Base-by-base conservation (phyloP, 192 early-diverging fungal genomes). In the Coemansia pectinata region DNA sequence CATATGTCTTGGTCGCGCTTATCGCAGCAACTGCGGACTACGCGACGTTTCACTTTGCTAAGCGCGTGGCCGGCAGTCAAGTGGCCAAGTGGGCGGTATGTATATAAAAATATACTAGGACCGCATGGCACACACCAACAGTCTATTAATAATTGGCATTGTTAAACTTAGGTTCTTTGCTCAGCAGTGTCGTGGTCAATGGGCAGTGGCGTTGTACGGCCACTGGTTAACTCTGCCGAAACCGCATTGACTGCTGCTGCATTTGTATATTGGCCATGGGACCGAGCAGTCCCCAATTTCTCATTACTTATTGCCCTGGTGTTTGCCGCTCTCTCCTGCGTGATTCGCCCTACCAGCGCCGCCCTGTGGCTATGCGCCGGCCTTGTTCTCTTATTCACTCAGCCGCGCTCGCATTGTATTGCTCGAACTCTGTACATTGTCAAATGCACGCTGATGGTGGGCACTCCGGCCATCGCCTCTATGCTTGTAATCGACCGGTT, bases 331-430 rank as follows among this genome's bases (percentile, higher is more conserved):
- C 41, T 92, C 6, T 87, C 89, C 0, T 98, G 97, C 74, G 84
- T 98, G 33, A 72, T 96, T 42, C 86, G 97, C 31, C 96, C 96
- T 4, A 99, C 97, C 9, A 95, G 91, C 63, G 95, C 84, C 4
- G 72, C 94, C 4, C 69, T 96, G 29, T 99, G 97, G 97, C 57
- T 93, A 2, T 91, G 87, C 65, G 76, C 94, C 15, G 95, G 93
- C 5, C 11, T 85, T 2, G 65, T 81, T 5, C 79, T 96, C 14
- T 36, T 95, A 1, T 42, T 65, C 29, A 40, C 59, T 33, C 73
- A 38, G 66, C 75, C 76, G 67, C 67, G 75, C 27, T 8, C 36
- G 7, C 31, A 63, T 34, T 23, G 62, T 27, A 19, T 69, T 27
- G 10, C 33, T 2, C 71, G 70, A 2, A 55, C 70, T 5, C 2